Conservation (phyloP, 176 grass and related monocot genomes). For the Neostapfia colusana region DNA sequence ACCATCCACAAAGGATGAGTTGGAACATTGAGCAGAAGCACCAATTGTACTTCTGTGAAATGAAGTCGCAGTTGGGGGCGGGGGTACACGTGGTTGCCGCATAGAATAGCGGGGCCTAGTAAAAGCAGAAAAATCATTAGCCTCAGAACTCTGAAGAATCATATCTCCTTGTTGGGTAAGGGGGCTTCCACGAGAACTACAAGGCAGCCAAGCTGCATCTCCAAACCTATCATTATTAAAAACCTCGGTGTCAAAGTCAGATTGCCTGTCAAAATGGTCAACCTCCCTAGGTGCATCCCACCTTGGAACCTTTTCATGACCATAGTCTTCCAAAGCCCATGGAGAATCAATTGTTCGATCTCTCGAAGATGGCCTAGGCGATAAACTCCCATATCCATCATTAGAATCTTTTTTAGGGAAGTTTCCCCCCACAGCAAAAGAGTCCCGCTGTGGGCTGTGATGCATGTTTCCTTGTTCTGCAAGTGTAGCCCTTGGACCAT, state of each 20-base stretch:
- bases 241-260: conserved; percentile 59
- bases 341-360: conserved; percentile 40
- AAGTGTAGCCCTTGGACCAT: conserved; percentile 42
- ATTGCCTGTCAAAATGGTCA: conserved; percentile 61
- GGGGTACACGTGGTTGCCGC: conserved; percentile 71
- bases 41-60: conserved; percentile 52
- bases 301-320: conserved; percentile 50
- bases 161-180: conserved; percentile 56
- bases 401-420: conserved; percentile 63
- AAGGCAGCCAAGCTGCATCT: conserved; percentile 61
- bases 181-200: conserved; percentile 55
- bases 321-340: conserved; percentile 54
- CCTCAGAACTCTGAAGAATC: conserved; percentile 55
- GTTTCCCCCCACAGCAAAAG: conserved; percentile 47
- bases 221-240: conserved; percentile 63
- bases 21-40: conserved; percentile 46
- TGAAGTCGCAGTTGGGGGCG: conserved; percentile 61
- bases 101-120: conserved; percentile 59
- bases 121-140: conserved; percentile 65
- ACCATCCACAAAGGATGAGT: conserved; percentile 49
- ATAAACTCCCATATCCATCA: conserved; percentile 47
- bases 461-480: conserved; percentile 58
- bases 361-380: conserved; percentile 48
- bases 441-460: conserved; percentile 47
- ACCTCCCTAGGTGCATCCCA: conserved; percentile 64